Base-by-base conservation (phyloP, 179 eudicot genomes). In the Spinacia oleracea region DNA sequence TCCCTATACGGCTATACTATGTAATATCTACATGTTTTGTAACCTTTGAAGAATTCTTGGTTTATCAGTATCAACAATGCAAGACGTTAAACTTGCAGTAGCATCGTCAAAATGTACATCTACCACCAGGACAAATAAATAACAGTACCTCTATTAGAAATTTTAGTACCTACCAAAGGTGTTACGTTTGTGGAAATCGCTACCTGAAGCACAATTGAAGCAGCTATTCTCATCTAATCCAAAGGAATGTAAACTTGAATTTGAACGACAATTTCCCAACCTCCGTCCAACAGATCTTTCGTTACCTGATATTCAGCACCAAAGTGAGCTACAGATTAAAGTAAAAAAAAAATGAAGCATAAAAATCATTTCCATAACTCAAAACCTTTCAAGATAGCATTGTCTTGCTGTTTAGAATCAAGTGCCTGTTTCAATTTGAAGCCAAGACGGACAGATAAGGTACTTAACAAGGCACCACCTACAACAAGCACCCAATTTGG, bases 391-490 rank as follows among this genome's bases (percentile, higher is more conserved):
- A 71, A 70, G 67, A 78, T 81, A 72, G 81, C 76, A 74, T 76
- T 86, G 55, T 88, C 85, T 74, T 83, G 84, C 76, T 86, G 90
- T 85, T 84, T 95, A 74, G 89, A 62, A 79, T 91, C 97, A 80
- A 93, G 82, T 67, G 85, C 87, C 89, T 90, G 93, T 87, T 93
- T 95, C 83, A 95, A 85, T 88, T 90, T 95, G 87, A 82, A 91
- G 72, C 98, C 98, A 65, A 95, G 76, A 56, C 93, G 97, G 74
- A 95, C 80, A 42, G 97, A 93, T 81, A 95, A 81, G 18, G 97
- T 91, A 84, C 97, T 91, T 73, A 95, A 74, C 84, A 95, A 82
- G 70, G 98, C 98, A 85, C 98, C 89, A 56, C 98, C 98, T 77
- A 92, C 92, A 76, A 95, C 82, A 78, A 93, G 87, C 70, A 95